phyloP scores from a whole-genome alignment of 2,329 filamentous ascomycete species.

The Fusarium pilosicola region DNA sequence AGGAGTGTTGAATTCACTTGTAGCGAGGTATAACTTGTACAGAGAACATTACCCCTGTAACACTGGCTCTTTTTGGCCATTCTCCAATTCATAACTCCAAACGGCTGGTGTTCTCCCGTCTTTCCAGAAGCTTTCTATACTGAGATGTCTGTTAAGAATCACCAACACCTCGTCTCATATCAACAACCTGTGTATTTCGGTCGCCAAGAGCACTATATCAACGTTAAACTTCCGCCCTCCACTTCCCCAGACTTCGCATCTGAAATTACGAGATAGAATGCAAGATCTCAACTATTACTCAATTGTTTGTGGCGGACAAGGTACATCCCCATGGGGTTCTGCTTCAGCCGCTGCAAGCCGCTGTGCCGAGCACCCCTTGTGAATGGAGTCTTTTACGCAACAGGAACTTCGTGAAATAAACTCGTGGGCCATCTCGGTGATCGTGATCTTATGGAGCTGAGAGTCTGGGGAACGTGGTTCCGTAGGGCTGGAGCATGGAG shows the following conservation, averaged over 20 bases:
- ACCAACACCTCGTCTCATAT: not conserved
- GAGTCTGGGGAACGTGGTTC: conserved; percentile 13
- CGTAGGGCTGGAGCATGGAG: conserved; percentile 7
- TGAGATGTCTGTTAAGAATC: not conserved
- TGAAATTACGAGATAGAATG: conserved; percentile 25
- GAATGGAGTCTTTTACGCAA: conserved; percentile 1
- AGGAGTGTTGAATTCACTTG: not conserved
- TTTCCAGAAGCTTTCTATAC: conserved; percentile 14
- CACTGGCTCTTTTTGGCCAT: not conserved
- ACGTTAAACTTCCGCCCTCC: conserved; percentile 1
- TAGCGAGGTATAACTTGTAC: not conserved
- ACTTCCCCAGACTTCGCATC: conserved; percentile 29
- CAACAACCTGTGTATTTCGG: not conserved
- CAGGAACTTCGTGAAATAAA: not conserved
- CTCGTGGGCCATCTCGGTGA: conserved; percentile 22
- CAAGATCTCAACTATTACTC: conserved; percentile 28
- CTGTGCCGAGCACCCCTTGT: conserved; percentile 1
- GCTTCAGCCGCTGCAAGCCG: conserved; percentile 30
- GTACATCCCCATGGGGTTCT: conserved; percentile 23
- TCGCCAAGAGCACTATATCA: conserved; percentile 1
- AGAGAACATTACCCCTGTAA: not conserved
- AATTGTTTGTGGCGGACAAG: conserved; percentile 22
- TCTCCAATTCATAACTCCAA: conserved; percentile 16
- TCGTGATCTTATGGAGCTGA: not conserved
- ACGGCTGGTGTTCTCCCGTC: not conserved